Evolutionary conservation across 208 protist genomes (phyloP).

Genomic region (Novymonas esmeraldas): DNA sequence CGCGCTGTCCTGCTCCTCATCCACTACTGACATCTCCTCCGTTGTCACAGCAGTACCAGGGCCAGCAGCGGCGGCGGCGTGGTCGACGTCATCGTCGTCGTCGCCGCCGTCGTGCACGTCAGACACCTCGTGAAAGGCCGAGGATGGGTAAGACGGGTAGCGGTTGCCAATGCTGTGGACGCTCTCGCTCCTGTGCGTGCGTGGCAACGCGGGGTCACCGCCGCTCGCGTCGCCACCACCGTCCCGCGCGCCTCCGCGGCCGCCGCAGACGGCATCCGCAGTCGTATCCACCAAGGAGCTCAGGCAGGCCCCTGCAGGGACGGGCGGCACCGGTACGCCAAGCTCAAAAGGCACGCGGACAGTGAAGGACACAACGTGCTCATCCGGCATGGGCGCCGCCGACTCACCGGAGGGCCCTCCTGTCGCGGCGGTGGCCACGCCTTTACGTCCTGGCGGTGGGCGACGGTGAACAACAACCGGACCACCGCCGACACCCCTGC

Average conservation of each 20-base stretch:
- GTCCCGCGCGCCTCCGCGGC: neutral
- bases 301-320: slow-evolving; percentile 1
- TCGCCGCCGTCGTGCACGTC: slow-evolving; percentile 25
- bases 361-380: slow-evolving; percentile 23
- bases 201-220: neutral
- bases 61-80: neutral
- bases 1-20: slow-evolving; percentile 12
- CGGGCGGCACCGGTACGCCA: slow-evolving; percentile 11
- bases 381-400: slow-evolving; percentile 1
- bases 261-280: neutral
- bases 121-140: slow-evolving; percentile 26
- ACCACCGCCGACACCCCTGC: neutral
- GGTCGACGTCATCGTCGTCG: slow-evolving; percentile 15
- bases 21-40: slow-evolving; percentile 8
- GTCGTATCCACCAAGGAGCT: slow-evolving; percentile 1
- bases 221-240: neutral
- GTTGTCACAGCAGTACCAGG: no score
- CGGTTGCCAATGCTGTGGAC: slow-evolving; percentile 1
- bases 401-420: no score
- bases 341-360: slow-evolving; percentile 33
- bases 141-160: slow-evolving; percentile 27
- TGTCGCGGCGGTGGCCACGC: neutral
- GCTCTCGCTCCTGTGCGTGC: slow-evolving; percentile 1
- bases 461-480: neutral
- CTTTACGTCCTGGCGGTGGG: slow-evolving; percentile 1